A percentile compares a stretch with the other conserved stretches of the same genome.
Evolutionary conservation across 805 yeast genomes (phyloP).

Genomic region (Lipomyces chichibuensis): DNA sequence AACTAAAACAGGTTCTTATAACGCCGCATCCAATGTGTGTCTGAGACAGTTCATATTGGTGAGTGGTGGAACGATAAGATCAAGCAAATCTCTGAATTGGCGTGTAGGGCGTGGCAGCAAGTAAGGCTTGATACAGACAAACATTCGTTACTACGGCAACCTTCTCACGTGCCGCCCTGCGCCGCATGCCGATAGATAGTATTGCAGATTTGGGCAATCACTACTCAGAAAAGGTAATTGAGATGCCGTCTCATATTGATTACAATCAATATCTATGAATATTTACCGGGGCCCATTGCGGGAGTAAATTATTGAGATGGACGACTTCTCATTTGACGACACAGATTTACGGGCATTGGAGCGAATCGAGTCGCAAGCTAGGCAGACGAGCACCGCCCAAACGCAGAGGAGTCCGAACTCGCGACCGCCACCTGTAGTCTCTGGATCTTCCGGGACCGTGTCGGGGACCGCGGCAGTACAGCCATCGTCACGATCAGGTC

Average conservation of each 20-base stretch:
- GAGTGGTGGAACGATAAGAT: neutral
- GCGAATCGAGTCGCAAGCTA: neutral
- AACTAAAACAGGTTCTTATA: neutral
- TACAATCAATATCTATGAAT: neutral
- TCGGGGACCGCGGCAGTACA: neutral
- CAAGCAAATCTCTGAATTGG: neutral
- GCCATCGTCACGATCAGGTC: neutral
- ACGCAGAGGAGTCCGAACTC: neutral
- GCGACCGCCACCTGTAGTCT: neutral
- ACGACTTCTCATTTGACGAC: conserved; percentile 5
- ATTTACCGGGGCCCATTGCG: neutral
- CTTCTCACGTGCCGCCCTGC: neutral
- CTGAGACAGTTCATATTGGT: neutral
- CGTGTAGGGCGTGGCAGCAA: neutral
- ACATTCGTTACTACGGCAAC: neutral
- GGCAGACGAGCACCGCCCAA: neutral
- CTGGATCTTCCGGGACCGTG: neutral
- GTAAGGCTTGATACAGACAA: neutral
- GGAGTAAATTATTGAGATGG: neutral
- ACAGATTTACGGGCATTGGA: conserved; percentile 4
- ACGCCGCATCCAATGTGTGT: neutral
- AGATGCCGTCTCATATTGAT: too few species aligned
- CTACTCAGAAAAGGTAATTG: neutral
- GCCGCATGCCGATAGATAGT: neutral
- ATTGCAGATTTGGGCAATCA: too few species aligned